Evolutionary conservation across 139 green algal species (phyloP), one percentile per base, ranked within the genome.

Genomic region (Closterium sp.): DNA sequence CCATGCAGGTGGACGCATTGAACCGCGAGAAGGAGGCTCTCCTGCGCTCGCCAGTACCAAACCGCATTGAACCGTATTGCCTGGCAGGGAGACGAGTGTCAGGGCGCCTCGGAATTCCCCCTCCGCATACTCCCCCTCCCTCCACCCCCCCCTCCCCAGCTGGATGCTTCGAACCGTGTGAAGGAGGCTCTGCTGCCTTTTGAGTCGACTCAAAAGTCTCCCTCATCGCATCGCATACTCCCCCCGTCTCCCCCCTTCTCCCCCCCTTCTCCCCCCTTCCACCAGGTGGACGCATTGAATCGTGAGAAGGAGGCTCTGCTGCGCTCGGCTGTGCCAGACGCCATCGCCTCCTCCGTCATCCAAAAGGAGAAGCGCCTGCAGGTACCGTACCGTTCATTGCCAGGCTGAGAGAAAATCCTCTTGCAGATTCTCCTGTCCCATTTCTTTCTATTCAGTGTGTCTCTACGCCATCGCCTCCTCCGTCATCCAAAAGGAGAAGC

Each of bases 401-500:
- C n/a, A n/a, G n/a, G n/a, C n/a, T n/a, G n/a, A n/a, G n/a, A n/a
- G n/a, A n/a, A n/a, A n/a, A n/a, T n/a, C n/a, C n/a, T n/a, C n/a
- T n/a, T n/a, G n/a, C n/a, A n/a, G n/a, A n/a, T n/a, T n/a, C n/a
- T n/a, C n/a, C n/a, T n/a, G n/a, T n/a, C n/a, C n/a, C n/a, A n/a
- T n/a, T n/a, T n/a, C n/a, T n/a, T n/a, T n/a, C n/a, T n/a, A n/a
- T n/a, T n/a, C n/a, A n/a, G n/a, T n/a, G n/a, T n/a, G n/a, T n/a
- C n/a, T n/a, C n/a, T n/a, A n/a, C n/a, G n/a, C 86, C 22, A 73
- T 31, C n/a, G 62, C 38, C 4, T 85, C n/a, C 22, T 42, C 62
- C 29, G 91, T 93, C 22, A 38, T 93, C 1, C 31, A 94, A 34
- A 94, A 94, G 88, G 91, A 94, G 86, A 94, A 94, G 91, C 86